A percentile compares a stretch with the other conserved stretches of the same genome.
These are phyloP conservation scores for Brachypodium distachyon DNA, from an alignment of 202 grass and related monocot species.

Conservation along the genomic window DNA sequence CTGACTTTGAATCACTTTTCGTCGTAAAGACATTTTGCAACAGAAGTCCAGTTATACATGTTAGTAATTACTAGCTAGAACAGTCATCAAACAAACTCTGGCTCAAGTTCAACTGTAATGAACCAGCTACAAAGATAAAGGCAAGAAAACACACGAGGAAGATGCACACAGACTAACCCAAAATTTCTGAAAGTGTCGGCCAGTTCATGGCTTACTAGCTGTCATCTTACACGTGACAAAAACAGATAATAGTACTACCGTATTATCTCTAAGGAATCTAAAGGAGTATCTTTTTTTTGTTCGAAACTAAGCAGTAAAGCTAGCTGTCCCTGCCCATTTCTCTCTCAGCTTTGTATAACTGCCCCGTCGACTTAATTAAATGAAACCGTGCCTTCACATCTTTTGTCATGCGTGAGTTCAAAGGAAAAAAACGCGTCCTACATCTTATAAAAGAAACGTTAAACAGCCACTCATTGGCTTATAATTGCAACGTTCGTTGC, in stretches of 20 bases:
- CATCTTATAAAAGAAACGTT: not conserved
- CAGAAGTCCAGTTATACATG: not conserved
- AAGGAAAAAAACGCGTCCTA: too few species aligned
- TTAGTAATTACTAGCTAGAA: not conserved
- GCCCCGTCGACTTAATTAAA: not conserved
- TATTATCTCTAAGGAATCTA: too few species aligned
- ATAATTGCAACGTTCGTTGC: not conserved
- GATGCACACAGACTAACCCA: not conserved
- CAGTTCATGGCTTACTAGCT: not conserved
- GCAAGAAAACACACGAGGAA: not conserved
- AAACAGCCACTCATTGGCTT: not conserved
- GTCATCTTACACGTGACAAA: not conserved
- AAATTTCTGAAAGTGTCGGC: not conserved
- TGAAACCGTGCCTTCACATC: too few species aligned
- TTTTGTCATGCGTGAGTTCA: too few species aligned
- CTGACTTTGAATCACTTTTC: too few species aligned
- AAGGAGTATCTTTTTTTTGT: too few species aligned
- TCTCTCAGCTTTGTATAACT: not conserved
- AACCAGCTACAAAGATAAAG: not conserved
- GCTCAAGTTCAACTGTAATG: not conserved
- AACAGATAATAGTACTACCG: too few species aligned
- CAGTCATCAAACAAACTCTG: not conserved
- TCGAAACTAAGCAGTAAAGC: too few species aligned
- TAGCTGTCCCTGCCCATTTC: not conserved
- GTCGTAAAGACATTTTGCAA: not conserved